Conservation (phyloP, 495 filamentous ascomycete genomes). For the Penicillium pancosmium region DNA sequence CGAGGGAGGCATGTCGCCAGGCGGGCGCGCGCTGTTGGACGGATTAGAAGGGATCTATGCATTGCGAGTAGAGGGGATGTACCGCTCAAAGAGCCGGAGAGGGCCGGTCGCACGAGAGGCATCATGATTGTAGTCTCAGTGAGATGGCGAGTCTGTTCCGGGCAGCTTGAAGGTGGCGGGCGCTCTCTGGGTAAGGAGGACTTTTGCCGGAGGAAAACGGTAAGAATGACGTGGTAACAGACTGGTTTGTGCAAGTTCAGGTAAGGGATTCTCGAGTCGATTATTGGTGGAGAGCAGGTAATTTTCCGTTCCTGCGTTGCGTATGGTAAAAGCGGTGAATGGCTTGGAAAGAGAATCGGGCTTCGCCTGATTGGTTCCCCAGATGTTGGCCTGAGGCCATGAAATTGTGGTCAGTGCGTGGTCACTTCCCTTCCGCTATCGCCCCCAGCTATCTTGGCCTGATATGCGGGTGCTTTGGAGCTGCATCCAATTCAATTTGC, state of each 20-base stretch:
- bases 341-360: slow-evolving; percentile 25
- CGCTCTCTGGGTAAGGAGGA: slow-evolving; percentile 23
- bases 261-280: slow-evolving; percentile 12
- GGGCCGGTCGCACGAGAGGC: slow-evolving; percentile 31
- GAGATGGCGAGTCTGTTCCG: slow-evolving; percentile 8
- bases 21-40: slow-evolving; percentile 33
- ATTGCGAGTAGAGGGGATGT: slow-evolving; percentile 7
- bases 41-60: slow-evolving; percentile 14
- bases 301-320: not conserved
- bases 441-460: not conserved
- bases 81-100: slow-evolving; percentile 39
- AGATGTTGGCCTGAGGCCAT: not conserved
- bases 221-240: slow-evolving; percentile 17
- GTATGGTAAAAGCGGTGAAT: slow-evolving; percentile 30
- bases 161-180: slow-evolving; percentile 27
- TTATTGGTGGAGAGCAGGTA: slow-evolving; percentile 17
- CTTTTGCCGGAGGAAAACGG: slow-evolving; percentile 23
- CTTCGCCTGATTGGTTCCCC: slow-evolving; percentile 21
- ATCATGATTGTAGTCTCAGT: slow-evolving; percentile 29
- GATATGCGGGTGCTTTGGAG: not conserved
- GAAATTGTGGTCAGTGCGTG: no score
- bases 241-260: slow-evolving; percentile 11
- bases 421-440: slow-evolving; percentile 1
- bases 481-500: no score
- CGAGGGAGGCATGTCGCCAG: slow-evolving; percentile 27